Evolutionary conservation across 768 basidiomycete species (phyloP).

Genomic region (Hypsizygus marmoreus): DNA sequence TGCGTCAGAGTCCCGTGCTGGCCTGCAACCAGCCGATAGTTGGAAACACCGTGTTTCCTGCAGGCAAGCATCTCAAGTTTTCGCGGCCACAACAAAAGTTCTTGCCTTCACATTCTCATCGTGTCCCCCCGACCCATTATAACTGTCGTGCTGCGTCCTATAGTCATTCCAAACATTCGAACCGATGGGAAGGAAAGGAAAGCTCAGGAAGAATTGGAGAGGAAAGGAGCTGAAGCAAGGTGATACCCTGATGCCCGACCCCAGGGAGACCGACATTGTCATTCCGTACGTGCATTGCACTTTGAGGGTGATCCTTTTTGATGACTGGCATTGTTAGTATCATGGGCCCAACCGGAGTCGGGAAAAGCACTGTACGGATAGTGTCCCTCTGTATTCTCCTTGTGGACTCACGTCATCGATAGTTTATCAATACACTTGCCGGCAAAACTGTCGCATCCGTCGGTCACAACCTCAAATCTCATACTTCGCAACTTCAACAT

Average conservation of each 20-base stretch:
- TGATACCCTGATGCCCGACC: slow-evolving; percentile 10
- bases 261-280: slow-evolving; percentile 13
- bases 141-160: background rate
- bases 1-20: too few species aligned
- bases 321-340: slow-evolving; percentile 1
- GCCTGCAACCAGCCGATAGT: too few species aligned
- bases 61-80: too few species aligned
- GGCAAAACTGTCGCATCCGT: slow-evolving; percentile 6
- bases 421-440: slow-evolving; percentile 9
- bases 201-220: too few species aligned
- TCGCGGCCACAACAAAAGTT: too few species aligned
- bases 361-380: slow-evolving; percentile 20
- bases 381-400: background rate
- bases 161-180: slow-evolving; percentile 1
- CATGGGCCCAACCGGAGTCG: slow-evolving; percentile 19
- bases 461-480: slow-evolving; percentile 11
- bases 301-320: background rate
- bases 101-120: too few species aligned
- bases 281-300: slow-evolving; percentile 13
- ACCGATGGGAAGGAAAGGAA: background rate
- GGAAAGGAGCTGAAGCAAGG: slow-evolving; percentile 4
- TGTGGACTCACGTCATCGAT: background rate
- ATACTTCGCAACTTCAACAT: slow-evolving; percentile 12
- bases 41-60: too few species aligned
- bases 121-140: too few species aligned